phyloP scores from a whole-genome alignment of 495 filamentous ascomycete species.

The Daldinia childiae region DNA sequence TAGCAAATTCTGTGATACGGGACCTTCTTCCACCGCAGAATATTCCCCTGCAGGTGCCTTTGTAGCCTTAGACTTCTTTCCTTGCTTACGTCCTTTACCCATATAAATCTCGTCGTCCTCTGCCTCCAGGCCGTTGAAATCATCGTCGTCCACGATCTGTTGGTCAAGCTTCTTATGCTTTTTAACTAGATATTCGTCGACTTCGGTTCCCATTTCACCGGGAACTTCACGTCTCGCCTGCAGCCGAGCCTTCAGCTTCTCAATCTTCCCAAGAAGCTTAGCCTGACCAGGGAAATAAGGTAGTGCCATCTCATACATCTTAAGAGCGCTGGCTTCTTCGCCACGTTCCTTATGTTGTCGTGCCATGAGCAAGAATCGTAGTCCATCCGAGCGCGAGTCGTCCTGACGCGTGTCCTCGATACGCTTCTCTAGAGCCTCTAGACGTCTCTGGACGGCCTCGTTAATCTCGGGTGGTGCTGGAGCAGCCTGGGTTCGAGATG shows the following conservation, averaged over 20 bases:
- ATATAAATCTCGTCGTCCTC: conserved; percentile 59
- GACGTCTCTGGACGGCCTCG: conserved; percentile 78
- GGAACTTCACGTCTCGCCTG: conserved; percentile 52
- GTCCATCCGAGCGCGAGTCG: conserved; percentile 71
- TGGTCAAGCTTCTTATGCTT: conserved; percentile 32
- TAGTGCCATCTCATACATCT: conserved; percentile 85
- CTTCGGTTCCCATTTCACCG: conserved; percentile 23
- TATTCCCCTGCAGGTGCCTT: conserved; percentile 26
- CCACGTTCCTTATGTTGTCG: conserved; percentile 88
- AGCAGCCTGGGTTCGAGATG: conserved; percentile 66
- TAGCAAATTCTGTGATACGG: conserved; percentile 70
- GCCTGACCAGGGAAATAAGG: conserved; percentile 87
- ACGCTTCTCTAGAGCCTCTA: conserved; percentile 85
- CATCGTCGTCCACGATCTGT: conserved; percentile 29
- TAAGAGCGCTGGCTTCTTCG: conserved; percentile 79
- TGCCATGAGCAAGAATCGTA: conserved; percentile 87
- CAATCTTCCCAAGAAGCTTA: conserved; percentile 82
- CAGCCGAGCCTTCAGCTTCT: conserved; percentile 69
- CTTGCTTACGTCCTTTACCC: conserved; percentile 45
- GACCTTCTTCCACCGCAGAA: conserved; percentile 37
- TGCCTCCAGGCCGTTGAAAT: conserved; percentile 55
- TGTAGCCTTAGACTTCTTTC: conserved; percentile 48
- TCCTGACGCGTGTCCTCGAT: conserved; percentile 63
- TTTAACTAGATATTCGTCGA: conserved; percentile 6
- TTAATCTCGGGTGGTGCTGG: conserved; percentile 66